phyloP scores from a whole-genome alignment of 805 yeast genomes.

The Candida namnaoensis region DNA sequence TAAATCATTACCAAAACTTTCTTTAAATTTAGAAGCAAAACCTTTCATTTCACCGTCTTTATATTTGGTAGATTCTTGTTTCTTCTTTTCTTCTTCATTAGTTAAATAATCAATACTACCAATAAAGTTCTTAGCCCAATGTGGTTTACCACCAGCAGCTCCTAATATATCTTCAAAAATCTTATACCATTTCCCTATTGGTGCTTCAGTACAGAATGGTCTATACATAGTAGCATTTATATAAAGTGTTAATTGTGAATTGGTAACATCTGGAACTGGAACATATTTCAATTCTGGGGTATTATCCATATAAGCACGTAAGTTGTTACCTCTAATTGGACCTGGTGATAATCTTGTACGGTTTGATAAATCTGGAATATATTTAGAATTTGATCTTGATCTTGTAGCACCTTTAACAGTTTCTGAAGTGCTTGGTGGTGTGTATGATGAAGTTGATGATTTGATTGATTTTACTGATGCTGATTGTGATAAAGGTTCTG shows the following conservation, averaged over 20 bases:
- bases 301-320: constrained; percentile 75
- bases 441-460: background rate
- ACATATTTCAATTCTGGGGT: constrained; percentile 62
- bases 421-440: background rate
- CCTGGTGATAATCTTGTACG: constrained; percentile 56
- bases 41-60: constrained; percentile 74
- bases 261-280: constrained; percentile 36
- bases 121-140: constrained; percentile 95
- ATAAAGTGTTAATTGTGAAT: constrained; percentile 75
- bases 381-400: constrained; percentile 13
- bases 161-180: constrained; percentile 73
- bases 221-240: constrained; percentile 93
- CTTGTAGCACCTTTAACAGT: too few species aligned
- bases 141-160: constrained; percentile 87
- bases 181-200: constrained; percentile 72
- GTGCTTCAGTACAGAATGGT: constrained; percentile 75
- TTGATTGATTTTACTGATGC: background rate
- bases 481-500: background rate
- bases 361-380: constrained; percentile 37
- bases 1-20: constrained; percentile 77
- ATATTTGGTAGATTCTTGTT: constrained; percentile 21
- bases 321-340: constrained; percentile 75
- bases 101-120: constrained; percentile 37
- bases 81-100: constrained; percentile 20
- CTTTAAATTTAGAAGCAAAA: constrained; percentile 53